Conservation (phyloP, 2,329 filamentous ascomycete species). For the Sclerotinia borealis region DNA sequence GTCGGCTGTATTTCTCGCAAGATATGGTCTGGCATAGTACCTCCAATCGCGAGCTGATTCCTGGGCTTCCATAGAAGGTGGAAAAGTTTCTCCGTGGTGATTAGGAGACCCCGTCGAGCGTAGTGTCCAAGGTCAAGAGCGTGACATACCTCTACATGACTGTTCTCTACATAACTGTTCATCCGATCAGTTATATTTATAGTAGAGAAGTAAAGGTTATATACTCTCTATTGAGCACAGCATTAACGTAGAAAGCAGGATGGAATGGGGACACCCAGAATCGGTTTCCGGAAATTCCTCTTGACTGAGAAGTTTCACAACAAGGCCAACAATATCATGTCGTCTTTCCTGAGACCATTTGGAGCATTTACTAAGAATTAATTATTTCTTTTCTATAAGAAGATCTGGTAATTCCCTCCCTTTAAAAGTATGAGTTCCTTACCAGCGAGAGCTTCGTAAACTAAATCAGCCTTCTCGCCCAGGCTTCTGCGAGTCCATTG, state of each 20-base stretch:
- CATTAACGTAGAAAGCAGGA: background rate
- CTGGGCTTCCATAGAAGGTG: background rate
- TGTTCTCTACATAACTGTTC: no score
- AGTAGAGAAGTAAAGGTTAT: background rate
- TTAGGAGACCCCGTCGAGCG: background rate
- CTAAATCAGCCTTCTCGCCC: background rate
- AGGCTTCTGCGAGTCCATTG: background rate
- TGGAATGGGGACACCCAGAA: background rate
- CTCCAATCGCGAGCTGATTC: background rate
- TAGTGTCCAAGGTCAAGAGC: background rate
- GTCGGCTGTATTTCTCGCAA: background rate
- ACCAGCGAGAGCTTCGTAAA: background rate
- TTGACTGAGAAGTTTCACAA: background rate
- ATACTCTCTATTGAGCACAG: background rate
- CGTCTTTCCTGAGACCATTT: background rate
- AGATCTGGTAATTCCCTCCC: background rate
- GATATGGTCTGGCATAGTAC: background rate
- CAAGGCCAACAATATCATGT: background rate
- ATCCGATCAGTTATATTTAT: background rate
- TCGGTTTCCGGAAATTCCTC: background rate
- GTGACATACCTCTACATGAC: background rate
- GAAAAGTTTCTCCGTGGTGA: background rate
- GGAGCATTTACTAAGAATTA: background rate
- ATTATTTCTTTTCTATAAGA: background rate
- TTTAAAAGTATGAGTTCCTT: background rate